Percentiles rank a stretch among this genome's conserved stretches.
Evolutionary conservation across 176 grass and related monocot species (phyloP).

Genomic region (Puccinellia tenuiflora): DNA sequence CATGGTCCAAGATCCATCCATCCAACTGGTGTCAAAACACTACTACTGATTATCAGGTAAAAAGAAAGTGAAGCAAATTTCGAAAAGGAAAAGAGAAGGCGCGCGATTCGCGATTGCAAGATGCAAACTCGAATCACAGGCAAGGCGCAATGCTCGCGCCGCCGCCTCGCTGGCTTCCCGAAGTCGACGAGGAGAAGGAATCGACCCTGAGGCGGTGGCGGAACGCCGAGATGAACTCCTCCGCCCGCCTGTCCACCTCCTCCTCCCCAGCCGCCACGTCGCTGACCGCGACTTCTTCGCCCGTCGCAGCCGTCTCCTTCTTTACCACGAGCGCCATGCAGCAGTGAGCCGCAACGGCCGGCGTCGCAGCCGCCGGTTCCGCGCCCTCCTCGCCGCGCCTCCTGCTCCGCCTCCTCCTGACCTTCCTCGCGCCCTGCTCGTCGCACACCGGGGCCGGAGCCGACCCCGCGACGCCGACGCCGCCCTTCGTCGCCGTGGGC

Average conservation of each 20-base stretch:
- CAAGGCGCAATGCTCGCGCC: neutral
- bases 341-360: neutral
- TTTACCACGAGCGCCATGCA: constrained; percentile 26
- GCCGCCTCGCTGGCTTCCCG: neutral
- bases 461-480: neutral
- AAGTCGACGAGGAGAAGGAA: constrained; percentile 50
- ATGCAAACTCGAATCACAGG: neutral
- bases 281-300: neutral
- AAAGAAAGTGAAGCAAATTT: neutral
- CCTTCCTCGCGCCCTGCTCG: constrained; percentile 16
- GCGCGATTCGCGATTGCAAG: neutral
- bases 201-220: constrained; percentile 73
- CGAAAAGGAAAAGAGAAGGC: neutral
- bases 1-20: neutral
- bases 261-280: constrained; percentile 57
- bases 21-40: neutral
- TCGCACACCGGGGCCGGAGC: neutral
- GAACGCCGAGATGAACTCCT: constrained; percentile 88
- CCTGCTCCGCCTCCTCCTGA: constrained; percentile 28
- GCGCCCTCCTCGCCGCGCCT: neutral
- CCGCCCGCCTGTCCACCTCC: constrained; percentile 76
- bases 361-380: neutral
- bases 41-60: neutral
- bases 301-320: neutral
- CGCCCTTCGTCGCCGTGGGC: neutral